Base-by-base conservation (phyloP, 257 asterid genomes). In the Solanum tarijense region DNA sequence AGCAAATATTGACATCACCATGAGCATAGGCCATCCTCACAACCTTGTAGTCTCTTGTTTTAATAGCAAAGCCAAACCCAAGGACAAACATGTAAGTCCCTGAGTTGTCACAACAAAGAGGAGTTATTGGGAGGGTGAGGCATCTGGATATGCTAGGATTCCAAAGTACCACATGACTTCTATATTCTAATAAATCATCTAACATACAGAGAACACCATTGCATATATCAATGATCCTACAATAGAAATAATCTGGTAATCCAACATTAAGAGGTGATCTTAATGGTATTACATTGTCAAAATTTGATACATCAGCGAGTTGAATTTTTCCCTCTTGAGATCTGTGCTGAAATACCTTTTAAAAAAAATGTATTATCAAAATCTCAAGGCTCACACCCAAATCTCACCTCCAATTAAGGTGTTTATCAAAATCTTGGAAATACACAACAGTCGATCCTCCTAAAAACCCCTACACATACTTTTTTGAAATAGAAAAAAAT, bases 91-190 rank as follows among this genome's bases (percentile, higher is more conserved):
- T 88, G 43, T 31, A 35, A 21, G 86, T 41, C 7, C 68, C 83
- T 52, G 23, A 18, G 74, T 3, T 35, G 35, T 88, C 72, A 7
- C 25, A 23, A 27, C 36, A 25, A 4, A 87, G 62, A 20, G 41
- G 55, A 12, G 92, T 83, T 87, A 23, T 9, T 6, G 93, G 91
- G 62, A 89, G 48, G 34, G 20, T 84, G 9, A 92, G 14, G 36
- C 83, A 87, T 27, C 90, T 89, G 65, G 72, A 83, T 65, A 92
- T 89, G 38, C 48, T 62, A 18, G 91, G 93, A 85, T 91, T 92
- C 91, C 92, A 92, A 1, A 92, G 89, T 46, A 91, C 13, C 72
- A 89, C 7, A 25, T 60, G 39, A 48, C 62, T 55, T 23, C 88
- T 21, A 20, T 36, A 48, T 48, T 14, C 21, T 52, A 89, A 89